Evolutionary conservation across 2,329 filamentous ascomycete genomes (phyloP).

Genomic region (Aspergillus ochraceus): DNA sequence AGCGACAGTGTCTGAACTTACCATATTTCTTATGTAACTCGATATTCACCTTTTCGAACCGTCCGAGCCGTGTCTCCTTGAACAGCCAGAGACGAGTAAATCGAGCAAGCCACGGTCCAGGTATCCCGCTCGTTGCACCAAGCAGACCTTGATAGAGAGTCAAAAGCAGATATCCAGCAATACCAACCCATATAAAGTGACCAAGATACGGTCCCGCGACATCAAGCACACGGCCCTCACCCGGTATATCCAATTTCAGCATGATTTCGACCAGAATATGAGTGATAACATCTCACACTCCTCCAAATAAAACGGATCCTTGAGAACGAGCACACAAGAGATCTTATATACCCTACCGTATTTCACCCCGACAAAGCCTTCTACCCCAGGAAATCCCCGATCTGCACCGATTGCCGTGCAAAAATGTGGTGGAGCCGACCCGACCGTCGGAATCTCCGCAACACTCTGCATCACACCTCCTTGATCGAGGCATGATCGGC

Average conservation of each 20-base stretch:
- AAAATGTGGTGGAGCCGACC: not conserved
- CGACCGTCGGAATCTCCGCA: not conserved
- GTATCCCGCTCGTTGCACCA: not conserved
- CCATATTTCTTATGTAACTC: constrained; percentile 2
- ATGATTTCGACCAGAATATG: no score
- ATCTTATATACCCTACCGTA: not conserved
- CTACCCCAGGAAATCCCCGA: not conserved
- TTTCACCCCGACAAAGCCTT: not conserved
- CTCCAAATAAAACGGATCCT: not conserved
- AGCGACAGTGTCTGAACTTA: not conserved
- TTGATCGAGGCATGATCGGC: not conserved
- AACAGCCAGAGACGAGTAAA: constrained; percentile 27
- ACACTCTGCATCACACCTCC: not conserved
- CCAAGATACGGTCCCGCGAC: not conserved
- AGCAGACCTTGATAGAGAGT: not conserved
- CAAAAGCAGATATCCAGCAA: not conserved
- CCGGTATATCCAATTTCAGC: no score
- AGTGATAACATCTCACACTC: not conserved
- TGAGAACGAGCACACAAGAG: not conserved
- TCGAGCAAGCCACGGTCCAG: constrained; percentile 2
- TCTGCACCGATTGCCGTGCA: no score
- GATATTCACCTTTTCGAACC: constrained; percentile 3
- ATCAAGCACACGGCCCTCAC: not conserved
- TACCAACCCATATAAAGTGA: not conserved
- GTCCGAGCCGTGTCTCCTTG: not conserved